A percentile compares a stretch with the other conserved stretches of the same genome.
Evolutionary conservation across 1,139 yeast genomes (phyloP).

Genomic region (Suhomyces ambrosiae): DNA sequence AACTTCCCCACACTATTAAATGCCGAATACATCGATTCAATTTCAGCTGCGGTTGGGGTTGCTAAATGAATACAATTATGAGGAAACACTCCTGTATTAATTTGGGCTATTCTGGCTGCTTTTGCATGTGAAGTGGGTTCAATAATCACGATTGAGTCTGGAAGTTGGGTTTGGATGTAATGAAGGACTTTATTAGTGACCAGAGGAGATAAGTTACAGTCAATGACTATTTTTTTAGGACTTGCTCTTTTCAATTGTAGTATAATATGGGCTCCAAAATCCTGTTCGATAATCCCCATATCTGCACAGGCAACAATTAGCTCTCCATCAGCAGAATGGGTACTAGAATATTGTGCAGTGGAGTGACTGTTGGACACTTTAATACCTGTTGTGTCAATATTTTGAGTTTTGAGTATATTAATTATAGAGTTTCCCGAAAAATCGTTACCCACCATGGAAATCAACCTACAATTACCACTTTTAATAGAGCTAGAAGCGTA

Average conservation of each 20-base stretch:
- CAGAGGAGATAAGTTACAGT: slow-evolving; percentile 62
- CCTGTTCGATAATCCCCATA: slow-evolving; percentile 65
- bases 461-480: slow-evolving; percentile 35
- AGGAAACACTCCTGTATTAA: slow-evolving; percentile 32
- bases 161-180: slow-evolving; percentile 16
- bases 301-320: slow-evolving; percentile 81
- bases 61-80: slow-evolving; percentile 41
- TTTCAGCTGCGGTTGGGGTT: slow-evolving; percentile 72
- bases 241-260: slow-evolving; percentile 30
- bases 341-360: slow-evolving; percentile 75
- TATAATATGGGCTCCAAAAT: slow-evolving; percentile 43
- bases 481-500: slow-evolving; percentile 21
- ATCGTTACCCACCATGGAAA: slow-evolving; percentile 66
- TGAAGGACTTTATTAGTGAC: slow-evolving; percentile 43
- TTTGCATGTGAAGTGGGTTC: slow-evolving; percentile 82
- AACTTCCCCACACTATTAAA: slow-evolving; percentile 53
- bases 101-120: slow-evolving; percentile 41
- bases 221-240: slow-evolving; percentile 58
- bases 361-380: slow-evolving; percentile 20
- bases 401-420: slow-evolving; percentile 24
- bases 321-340: slow-evolving; percentile 64
- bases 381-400: slow-evolving; percentile 48
- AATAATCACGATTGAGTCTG: slow-evolving; percentile 44
- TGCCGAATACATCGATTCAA: slow-evolving; percentile 54
- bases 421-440: slow-evolving; percentile 49